Conservation (phyloP, 2,329 filamentous ascomycete species). For the Hymenoscyphus occultus region DNA sequence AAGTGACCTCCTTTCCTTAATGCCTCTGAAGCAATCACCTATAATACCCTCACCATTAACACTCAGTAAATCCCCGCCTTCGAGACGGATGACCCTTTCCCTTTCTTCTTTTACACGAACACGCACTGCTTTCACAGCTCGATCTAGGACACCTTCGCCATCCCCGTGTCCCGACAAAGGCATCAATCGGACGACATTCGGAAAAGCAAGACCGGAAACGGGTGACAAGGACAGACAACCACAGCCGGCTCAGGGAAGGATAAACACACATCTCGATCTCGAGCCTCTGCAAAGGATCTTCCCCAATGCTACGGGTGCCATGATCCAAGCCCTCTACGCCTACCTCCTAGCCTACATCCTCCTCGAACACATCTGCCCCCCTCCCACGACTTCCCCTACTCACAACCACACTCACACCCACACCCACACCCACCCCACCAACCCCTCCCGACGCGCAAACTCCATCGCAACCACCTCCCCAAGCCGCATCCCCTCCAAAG, state of each 20-base stretch:
- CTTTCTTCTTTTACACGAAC: not conserved
- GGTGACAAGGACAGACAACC: no score
- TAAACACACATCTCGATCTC: conserved; percentile 17
- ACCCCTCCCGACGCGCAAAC: not conserved
- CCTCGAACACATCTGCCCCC: not conserved
- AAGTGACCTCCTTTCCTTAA: not conserved
- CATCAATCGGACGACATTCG: not conserved
- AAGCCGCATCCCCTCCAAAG: not conserved
- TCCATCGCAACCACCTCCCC: not conserved
- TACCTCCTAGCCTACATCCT: conserved; percentile 31
- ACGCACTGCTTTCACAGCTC: not conserved
- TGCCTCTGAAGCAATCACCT: not conserved
- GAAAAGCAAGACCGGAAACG: not conserved
- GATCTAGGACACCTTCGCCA: not conserved
- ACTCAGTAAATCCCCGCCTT: not conserved
- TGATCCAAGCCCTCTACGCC: conserved; percentile 29
- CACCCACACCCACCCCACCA: not conserved
- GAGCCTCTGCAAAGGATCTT: conserved; percentile 29
- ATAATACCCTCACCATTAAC: not conserved
- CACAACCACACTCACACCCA: not conserved
- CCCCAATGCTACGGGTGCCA: conserved; percentile 22
- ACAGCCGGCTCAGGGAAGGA: not conserved
- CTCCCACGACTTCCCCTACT: not conserved
- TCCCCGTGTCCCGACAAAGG: not conserved
- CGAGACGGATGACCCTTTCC: not conserved